Evolutionary conservation across 163 green algal species (phyloP), one percentile per base, ranked within the genome.

Genomic region (Prototheca stagnorum): DNA sequence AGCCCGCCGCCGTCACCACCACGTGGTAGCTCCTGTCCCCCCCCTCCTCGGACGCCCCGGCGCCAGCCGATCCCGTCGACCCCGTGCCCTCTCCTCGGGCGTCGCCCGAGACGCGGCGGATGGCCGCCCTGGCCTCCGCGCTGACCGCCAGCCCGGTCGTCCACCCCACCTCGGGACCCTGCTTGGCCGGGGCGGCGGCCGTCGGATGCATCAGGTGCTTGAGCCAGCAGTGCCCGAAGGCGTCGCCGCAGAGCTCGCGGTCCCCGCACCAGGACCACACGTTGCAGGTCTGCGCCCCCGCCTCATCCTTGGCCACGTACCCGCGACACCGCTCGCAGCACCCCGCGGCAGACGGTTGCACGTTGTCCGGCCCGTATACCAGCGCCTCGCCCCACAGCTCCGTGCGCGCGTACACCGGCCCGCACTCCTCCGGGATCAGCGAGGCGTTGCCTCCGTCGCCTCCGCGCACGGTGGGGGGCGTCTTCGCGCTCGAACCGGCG

Each of bases 241-340:
- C 53, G 0, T 35, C 39, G 2, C 60, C 55, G 49, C 85, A 95
- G 1, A 45, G 23, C 5, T 59, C 36, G 42, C 65, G 46, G 39
- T 82, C 58, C 0, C 70, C 80, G 51, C 85, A 95, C 36, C 53
- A 93, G 20, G 93, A 82, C 81, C 82, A 95, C 5, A 92, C 77
- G 58, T 86, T 90, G 64, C 78, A 89, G 2, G 23, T 28, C 1
- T 54, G 44, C 31, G 9, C 20, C 14, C 63, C 70, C 3, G 79
- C 56, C 5, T 52, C 23, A 4, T 24, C 54, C 3, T 28, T 28
- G 1, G 75, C 64, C 44, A 67, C 56, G 44, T 70, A 62, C 16
- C 60, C 58, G 1, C 37, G 19, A 61, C 81, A 92, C 1, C 49
- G 40, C 3, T 78, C 42, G 36, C 77, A 87, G 66, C 81, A 92